These are phyloP conservation scores for Microdochium bolleyi DNA, from an alignment of 2,329 filamentous ascomycete genomes.

Conservation along the genomic window DNA sequence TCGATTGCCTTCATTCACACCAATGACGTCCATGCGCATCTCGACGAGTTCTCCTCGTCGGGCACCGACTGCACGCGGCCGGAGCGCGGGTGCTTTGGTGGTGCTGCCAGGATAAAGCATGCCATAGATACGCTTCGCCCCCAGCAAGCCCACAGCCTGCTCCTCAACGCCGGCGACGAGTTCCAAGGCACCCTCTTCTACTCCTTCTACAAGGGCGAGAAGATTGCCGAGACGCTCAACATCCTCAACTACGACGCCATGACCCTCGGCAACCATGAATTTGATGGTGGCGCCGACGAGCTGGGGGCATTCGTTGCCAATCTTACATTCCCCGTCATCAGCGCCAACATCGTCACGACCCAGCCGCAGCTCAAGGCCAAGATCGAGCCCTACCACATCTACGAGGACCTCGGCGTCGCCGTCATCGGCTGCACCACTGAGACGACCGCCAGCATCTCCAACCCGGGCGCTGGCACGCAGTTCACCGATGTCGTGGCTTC, in stretches of 20 bases:
- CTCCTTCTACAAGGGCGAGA: slow-evolving; percentile 57
- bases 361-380: slow-evolving; percentile 18
- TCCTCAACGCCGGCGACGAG: slow-evolving; percentile 61
- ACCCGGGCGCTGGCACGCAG: slow-evolving; percentile 46
- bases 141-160: slow-evolving; percentile 50
- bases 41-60: slow-evolving; percentile 53
- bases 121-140: slow-evolving; percentile 49
- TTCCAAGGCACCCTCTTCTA: slow-evolving; percentile 64
- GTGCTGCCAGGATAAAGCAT: slow-evolving; percentile 56
- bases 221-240: slow-evolving; percentile 60
- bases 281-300: slow-evolving; percentile 55
- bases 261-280: slow-evolving; percentile 62
- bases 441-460: slow-evolving; percentile 49
- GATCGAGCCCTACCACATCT: slow-evolving; percentile 34
- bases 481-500: slow-evolving; percentile 50
- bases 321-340: background rate
- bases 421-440: slow-evolving; percentile 42
- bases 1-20: slow-evolving; percentile 57
- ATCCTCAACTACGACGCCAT: slow-evolving; percentile 59
- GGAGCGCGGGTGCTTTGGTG: slow-evolving; percentile 51
- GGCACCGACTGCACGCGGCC: slow-evolving; percentile 54
- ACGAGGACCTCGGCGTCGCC: slow-evolving; percentile 22
- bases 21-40: slow-evolving; percentile 61
- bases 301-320: slow-evolving; percentile 43
- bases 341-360: slow-evolving; percentile 32